Percentiles rank a stretch among this genome's conserved stretches.
phyloP scores from a whole-genome alignment of 768 basidiomycete genomes.

The Nidula microcarpa region DNA sequence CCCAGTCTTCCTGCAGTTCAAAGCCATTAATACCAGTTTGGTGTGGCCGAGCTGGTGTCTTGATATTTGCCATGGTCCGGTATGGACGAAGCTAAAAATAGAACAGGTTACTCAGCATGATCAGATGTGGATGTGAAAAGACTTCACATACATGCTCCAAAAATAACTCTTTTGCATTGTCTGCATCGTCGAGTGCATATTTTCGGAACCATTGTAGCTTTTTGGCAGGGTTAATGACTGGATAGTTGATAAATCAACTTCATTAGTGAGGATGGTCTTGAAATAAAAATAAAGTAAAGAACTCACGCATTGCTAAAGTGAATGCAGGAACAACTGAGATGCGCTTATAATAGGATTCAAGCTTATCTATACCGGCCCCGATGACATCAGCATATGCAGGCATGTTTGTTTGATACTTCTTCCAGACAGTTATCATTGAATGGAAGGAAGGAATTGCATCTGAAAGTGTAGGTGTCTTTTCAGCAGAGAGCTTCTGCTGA shows the following conservation, averaged over 20 bases:
- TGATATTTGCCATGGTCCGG: not conserved
- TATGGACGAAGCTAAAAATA: not conserved
- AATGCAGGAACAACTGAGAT: not conserved
- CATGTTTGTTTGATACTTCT: slow-evolving; percentile 4
- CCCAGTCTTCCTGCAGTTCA: not conserved
- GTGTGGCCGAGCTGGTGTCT: not conserved
- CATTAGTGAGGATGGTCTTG: not conserved
- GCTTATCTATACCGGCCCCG: not conserved
- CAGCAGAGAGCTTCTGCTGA: slow-evolving; percentile 23
- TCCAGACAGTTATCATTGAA: slow-evolving; percentile 18
- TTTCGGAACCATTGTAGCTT: not conserved
- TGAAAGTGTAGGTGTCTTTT: slow-evolving; percentile 24
- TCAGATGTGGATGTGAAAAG: too few species aligned
- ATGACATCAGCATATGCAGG: not conserved
- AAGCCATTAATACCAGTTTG: not conserved
- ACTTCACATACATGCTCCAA: not conserved
- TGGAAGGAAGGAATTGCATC: slow-evolving; percentile 22
- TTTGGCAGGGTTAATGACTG: too few species aligned
- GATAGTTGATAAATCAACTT: not conserved
- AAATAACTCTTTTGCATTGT: not conserved
- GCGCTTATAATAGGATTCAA: not conserved
- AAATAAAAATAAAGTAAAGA: not conserved
- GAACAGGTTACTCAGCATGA: not conserved
- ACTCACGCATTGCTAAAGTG: not conserved
- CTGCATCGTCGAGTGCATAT: not conserved